Evolutionary conservation across 2,329 filamentous ascomycete species (phyloP).

Genomic region (Penicillium sclerotiorum): DNA sequence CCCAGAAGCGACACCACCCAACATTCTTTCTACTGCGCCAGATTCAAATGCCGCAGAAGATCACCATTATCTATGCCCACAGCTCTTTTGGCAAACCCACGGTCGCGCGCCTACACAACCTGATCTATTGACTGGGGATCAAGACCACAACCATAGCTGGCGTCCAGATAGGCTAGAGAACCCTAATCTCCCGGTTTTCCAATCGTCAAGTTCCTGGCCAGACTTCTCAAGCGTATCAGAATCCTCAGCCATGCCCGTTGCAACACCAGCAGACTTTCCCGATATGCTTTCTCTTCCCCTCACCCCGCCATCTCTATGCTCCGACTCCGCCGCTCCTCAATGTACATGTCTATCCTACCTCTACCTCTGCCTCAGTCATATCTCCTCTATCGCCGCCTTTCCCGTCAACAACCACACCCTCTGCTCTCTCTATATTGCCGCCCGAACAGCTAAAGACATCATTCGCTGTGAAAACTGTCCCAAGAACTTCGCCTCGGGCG

Average conservation of each 20-base stretch:
- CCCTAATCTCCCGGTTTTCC: conserved; percentile 27
- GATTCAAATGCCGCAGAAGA: conserved; percentile 24
- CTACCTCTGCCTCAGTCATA: conserved; percentile 48
- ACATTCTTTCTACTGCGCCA: conserved; percentile 16
- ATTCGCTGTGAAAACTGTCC: conserved; percentile 48
- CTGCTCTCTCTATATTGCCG: conserved; percentile 46
- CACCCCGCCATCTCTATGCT: conserved; percentile 24
- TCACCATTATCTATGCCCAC: conserved; percentile 32
- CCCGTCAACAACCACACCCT: conserved; percentile 47
- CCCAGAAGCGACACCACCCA: conserved; percentile 22
- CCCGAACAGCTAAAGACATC: conserved; percentile 44
- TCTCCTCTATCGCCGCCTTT: conserved; percentile 46
- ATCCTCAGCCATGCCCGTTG: conserved; percentile 31
- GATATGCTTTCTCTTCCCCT: conserved; percentile 23
- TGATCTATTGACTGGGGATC: conserved; percentile 24
- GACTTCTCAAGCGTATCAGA: conserved; percentile 44
- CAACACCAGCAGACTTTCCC: conserved; percentile 24
- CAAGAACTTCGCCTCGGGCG: conserved; percentile 42
- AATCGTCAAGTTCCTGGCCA: conserved; percentile 42
- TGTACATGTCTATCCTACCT: conserved; percentile 47
- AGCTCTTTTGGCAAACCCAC: conserved; percentile 17
- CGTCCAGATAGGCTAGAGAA: conserved; percentile 25
- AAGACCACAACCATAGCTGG: conserved; percentile 30
- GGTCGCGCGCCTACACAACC: conserved; percentile 14
- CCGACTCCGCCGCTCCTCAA: conserved; percentile 24